Evolutionary conservation across 2,329 filamentous ascomycete genomes (phyloP).

Genomic region (Penicillium brasilianum): DNA sequence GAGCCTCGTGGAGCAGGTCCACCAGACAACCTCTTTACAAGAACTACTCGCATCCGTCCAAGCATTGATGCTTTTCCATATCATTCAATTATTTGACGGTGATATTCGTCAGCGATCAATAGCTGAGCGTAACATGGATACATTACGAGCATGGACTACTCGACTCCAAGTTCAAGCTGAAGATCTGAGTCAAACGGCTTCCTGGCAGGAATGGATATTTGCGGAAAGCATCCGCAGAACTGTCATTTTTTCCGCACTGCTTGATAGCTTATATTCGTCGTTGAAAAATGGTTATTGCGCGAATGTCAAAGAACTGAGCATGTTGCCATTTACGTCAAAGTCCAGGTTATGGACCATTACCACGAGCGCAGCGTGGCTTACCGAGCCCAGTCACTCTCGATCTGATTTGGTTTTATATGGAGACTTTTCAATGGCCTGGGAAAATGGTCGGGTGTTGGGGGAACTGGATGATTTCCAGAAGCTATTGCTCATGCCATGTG

Average conservation of each 20-base stretch:
- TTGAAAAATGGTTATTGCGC: constrained; percentile 13
- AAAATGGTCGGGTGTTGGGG: constrained; percentile 9
- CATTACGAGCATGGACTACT: constrained; percentile 8
- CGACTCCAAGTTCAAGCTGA: constrained; percentile 14
- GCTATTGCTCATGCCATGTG: constrained; percentile 11
- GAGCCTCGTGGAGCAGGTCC: background rate
- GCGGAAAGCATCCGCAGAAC: constrained; percentile 23
- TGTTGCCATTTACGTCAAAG: constrained; percentile 13
- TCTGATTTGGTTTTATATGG: constrained; percentile 16
- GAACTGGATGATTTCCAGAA: constrained; percentile 15
- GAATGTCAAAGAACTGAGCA: constrained; percentile 5
- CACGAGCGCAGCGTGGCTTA: constrained; percentile 9
- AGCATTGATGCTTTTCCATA: constrained; percentile 11
- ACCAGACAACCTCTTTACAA: background rate
- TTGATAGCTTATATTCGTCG: constrained; percentile 14
- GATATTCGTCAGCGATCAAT: constrained; percentile 18
- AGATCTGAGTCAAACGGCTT: background rate
- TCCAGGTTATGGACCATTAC: constrained; percentile 9
- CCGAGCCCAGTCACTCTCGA: background rate
- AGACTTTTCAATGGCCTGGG: constrained; percentile 14
- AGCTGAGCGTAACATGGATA: constrained; percentile 17
- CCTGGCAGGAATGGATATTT: constrained; percentile 23
- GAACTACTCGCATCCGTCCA: constrained; percentile 13
- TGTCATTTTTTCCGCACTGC: constrained; percentile 14
- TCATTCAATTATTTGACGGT: constrained; percentile 24